These are phyloP conservation scores for Yamadazyma siamensis DNA, from an alignment of 1,139 yeast species.

Conservation along the genomic window DNA sequence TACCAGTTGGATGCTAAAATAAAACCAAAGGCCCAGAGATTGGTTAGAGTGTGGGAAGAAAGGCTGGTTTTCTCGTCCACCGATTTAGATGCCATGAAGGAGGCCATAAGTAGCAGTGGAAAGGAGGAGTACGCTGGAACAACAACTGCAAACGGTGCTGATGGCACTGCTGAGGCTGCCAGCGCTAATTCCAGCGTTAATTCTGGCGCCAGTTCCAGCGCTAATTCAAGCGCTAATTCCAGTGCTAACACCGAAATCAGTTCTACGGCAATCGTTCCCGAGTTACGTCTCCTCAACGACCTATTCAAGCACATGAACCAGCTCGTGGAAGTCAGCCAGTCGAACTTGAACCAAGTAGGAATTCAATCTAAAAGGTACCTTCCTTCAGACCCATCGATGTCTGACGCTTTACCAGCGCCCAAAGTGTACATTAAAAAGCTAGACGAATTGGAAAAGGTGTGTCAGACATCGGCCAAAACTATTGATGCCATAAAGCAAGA, in stretches of 20 bases:
- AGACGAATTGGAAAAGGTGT: constrained; percentile 40
- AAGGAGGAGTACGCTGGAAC: no score
- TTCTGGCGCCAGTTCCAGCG: not conserved
- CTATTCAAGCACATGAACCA: constrained; percentile 27
- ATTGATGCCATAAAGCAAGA: constrained; percentile 37
- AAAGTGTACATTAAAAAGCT: constrained; percentile 45
- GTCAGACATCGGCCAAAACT: constrained; percentile 32
- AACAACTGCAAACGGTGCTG: not conserved
- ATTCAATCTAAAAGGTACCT: constrained; percentile 41
- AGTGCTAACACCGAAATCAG: not conserved
- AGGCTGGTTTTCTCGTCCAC: constrained; percentile 51
- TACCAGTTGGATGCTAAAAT: constrained; percentile 33
- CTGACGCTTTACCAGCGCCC: constrained; percentile 53
- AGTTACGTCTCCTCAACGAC: constrained; percentile 35
- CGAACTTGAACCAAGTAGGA: constrained; percentile 41
- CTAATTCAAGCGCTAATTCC: not conserved
- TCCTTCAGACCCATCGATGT: constrained; percentile 37
- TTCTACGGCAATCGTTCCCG: constrained; percentile 31
- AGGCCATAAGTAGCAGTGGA: constrained; percentile 21
- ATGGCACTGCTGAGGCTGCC: not conserved
- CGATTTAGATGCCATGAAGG: constrained; percentile 43
- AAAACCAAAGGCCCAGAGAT: constrained; percentile 58
- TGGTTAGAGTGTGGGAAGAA: constrained; percentile 74
- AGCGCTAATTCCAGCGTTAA: not conserved
- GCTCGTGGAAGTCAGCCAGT: constrained; percentile 30